Percentiles rank a stretch among this genome's conserved stretches.
Evolutionary conservation across 352 stramenopile genomes (phyloP).

Genomic region (Phytophthora pisi): DNA sequence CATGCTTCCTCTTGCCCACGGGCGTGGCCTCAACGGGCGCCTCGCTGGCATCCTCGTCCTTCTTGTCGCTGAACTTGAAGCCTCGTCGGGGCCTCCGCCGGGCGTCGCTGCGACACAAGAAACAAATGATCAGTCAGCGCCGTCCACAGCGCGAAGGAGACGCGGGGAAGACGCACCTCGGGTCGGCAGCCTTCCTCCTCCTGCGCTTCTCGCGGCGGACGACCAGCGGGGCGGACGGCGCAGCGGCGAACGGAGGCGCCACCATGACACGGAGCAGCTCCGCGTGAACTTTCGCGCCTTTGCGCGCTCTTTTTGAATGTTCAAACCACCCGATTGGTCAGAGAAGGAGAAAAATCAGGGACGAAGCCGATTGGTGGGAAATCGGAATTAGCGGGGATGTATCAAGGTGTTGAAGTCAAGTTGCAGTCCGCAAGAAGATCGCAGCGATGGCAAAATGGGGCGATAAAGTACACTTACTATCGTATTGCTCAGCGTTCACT

Average conservation of each 20-base stretch:
- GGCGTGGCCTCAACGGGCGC: conserved; percentile 34
- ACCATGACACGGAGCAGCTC: conserved; percentile 28
- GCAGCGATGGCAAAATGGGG: no score
- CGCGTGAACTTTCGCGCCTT: conserved; percentile 27
- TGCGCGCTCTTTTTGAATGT: conserved; percentile 28
- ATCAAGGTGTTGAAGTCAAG: neutral
- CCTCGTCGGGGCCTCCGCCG: conserved; percentile 43
- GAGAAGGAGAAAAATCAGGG: conserved; percentile 21
- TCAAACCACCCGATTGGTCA: conserved; percentile 34
- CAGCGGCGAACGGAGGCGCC: conserved; percentile 34
- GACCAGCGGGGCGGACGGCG: conserved; percentile 56
- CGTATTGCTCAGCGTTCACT: conserved; percentile 16
- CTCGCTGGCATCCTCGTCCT: conserved; percentile 24
- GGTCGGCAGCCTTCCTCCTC: conserved; percentile 36
- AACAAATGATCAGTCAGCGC: conserved; percentile 5
- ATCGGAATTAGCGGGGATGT: neutral
- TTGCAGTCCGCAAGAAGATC: no score
- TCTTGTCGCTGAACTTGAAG: conserved; percentile 64
- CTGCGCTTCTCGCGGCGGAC: conserved; percentile 64
- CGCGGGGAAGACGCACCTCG: conserved; percentile 34
- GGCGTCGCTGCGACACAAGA: conserved; percentile 20
- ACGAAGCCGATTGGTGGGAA: conserved; percentile 7
- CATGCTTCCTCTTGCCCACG: conserved; percentile 27
- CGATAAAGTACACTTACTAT: conserved; percentile 15
- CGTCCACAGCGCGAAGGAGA: neutral